These are phyloP conservation scores for Xylogone sp. DNA, from an alignment of 2,329 filamentous ascomycete genomes.

Conservation along the genomic window DNA sequence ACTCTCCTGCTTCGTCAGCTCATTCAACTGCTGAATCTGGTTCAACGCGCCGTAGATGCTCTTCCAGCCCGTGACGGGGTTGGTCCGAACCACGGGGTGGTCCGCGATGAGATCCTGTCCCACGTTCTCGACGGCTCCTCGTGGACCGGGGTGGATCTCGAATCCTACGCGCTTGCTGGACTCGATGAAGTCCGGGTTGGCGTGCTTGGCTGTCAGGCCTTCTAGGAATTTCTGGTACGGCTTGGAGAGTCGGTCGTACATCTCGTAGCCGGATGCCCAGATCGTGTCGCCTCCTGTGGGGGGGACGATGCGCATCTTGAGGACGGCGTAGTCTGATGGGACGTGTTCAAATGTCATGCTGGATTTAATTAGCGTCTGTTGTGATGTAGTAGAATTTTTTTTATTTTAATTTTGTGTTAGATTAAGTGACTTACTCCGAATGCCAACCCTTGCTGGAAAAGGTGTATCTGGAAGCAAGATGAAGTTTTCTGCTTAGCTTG, in stretches of 20 bases:
- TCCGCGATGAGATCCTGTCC: constrained; percentile 47
- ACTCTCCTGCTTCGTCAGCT: constrained; percentile 50
- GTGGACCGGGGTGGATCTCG: constrained; percentile 46
- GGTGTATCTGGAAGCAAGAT: constrained; percentile 3
- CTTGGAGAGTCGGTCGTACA: constrained; percentile 52
- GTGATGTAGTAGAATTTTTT: no score
- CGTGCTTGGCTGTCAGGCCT: constrained; percentile 51
- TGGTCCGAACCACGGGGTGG: constrained; percentile 54
- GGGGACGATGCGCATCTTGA: constrained; percentile 50
- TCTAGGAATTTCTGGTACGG: constrained; percentile 56
- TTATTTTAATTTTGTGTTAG: no score
- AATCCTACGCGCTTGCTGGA: constrained; percentile 44
- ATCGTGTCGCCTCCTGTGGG: constrained; percentile 52
- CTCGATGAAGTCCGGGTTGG: constrained; percentile 49
- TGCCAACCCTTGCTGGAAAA: constrained; percentile 12
- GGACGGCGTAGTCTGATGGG: constrained; percentile 52
- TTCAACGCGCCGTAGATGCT: constrained; percentile 55
- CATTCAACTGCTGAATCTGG: constrained; percentile 55
- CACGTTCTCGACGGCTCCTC: constrained; percentile 52
- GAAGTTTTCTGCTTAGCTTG: constrained; percentile 4
- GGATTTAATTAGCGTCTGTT: no score
- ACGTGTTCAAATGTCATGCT: constrained; percentile 53
- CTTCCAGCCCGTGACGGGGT: constrained; percentile 62
- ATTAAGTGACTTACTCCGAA: constrained; percentile 25
- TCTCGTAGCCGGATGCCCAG: constrained; percentile 55